phyloP scores from a whole-genome alignment of 2,329 filamentous ascomycete genomes.

The Diaporthe destruens region DNA sequence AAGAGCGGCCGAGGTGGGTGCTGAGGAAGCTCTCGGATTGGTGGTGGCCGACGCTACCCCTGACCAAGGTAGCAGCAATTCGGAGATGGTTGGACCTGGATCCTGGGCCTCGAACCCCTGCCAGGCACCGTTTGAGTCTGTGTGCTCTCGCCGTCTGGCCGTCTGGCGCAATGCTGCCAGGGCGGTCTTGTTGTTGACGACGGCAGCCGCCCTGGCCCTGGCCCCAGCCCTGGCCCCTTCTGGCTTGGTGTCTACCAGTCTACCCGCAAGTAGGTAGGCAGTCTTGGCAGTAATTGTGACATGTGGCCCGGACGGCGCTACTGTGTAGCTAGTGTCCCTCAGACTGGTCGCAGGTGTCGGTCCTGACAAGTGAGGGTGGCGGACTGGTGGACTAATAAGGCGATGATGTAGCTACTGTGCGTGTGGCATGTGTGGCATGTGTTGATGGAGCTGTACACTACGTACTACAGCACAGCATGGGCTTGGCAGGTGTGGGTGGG shows the following conservation, averaged over 20 bases:
- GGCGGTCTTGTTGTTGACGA: not conserved
- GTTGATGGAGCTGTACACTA: too few species aligned
- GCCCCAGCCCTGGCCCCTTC: conserved; percentile 7
- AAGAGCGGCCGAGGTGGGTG: conserved; percentile 31
- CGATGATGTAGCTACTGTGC: not conserved
- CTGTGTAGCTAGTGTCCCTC: conserved; percentile 18
- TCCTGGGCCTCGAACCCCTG: conserved; percentile 23
- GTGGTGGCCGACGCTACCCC: conserved; percentile 33
- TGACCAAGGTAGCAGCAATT: conserved; percentile 35
- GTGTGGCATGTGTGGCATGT: not conserved
- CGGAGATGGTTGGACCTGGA: conserved; percentile 34
- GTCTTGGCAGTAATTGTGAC: conserved; percentile 15
- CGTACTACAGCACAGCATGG: too few species aligned
- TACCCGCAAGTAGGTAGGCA: not conserved
- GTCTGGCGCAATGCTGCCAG: conserved; percentile 20
- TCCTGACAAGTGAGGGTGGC: conserved; percentile 20
- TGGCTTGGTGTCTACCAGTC: not conserved
- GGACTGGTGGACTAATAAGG: not conserved
- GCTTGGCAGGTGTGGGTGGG: too few species aligned
- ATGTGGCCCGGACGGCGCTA: conserved; percentile 24
- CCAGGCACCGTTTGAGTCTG: conserved; percentile 37
- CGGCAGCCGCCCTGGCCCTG: conserved; percentile 1
- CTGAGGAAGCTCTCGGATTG: conserved; percentile 34
- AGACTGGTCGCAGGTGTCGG: conserved; percentile 33
- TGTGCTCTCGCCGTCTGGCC: conserved; percentile 19